Base-by-base conservation (phyloP, 192 early-diverging fungal species). In the Coemansia reversa region DNA sequence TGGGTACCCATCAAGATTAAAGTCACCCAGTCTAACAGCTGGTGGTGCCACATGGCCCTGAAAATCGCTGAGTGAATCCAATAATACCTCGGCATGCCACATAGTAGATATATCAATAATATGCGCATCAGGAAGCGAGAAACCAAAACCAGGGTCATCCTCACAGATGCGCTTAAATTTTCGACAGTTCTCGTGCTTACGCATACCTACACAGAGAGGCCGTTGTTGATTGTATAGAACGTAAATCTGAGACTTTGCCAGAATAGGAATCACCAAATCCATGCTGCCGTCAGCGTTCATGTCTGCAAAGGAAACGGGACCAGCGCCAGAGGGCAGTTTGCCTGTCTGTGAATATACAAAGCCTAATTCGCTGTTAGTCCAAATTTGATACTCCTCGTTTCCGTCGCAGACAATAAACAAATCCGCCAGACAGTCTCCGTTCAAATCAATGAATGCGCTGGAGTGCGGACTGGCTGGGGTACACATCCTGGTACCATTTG, bases 251-350 rank as follows among this genome's bases (percentile, higher is more conserved):
- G 92, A 88, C 22, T 62, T 63, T 20, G 56, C 65, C 2, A 67
- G 88, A 0, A 89, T 84, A 8, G 89, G 85, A 30, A 94, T 88
- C 4, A 96, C 81, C 63, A 94, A 83, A 70, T 96, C 94, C 28
- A 94, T 75, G 14, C 92, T 87, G 24, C 94, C 94, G 78, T 94
- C 92, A n/a, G 87, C 92, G 81, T 94, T 92, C 86, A 97, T 91
- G 62, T 98, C 95, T 20, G 91, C 92, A 83, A 98, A 96, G 3
- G 90, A 84, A 29, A 98, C 82, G 27, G 84, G 89, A 3, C 93
- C 95, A 33, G 86, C 74, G 8, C 82, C 82, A 0, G 70, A 58
- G 7, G 92, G 93, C 35, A 95, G 71, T 27, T 79, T 64, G 4
- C 88, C 82, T 6, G 74, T 69, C 53, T 79, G 72, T n/a, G 82